A percentile compares a stretch with the other conserved stretches of the same genome.
Evolutionary conservation across 768 basidiomycete species (phyloP).

Genomic region (Boletus huronensis): DNA sequence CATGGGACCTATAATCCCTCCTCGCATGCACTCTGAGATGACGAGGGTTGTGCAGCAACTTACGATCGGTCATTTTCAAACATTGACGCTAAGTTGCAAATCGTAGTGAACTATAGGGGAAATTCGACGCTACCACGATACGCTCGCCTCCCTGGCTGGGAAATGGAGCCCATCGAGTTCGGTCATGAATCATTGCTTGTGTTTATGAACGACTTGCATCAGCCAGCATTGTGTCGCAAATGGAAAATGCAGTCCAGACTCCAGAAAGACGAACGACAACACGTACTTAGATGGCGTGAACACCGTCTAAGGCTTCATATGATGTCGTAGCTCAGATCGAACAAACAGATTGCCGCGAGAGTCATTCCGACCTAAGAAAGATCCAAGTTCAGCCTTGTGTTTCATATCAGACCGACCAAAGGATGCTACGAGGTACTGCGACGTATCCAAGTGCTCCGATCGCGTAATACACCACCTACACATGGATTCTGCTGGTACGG

Average conservation of each 20-base stretch:
- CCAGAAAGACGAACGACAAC: not conserved
- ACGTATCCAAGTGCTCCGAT: no score
- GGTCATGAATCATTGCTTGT: not conserved
- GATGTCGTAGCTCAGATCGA: no score
- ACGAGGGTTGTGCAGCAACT: not conserved
- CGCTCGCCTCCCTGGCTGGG: not conserved
- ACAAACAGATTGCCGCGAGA: no score
- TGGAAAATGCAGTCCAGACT: not conserved
- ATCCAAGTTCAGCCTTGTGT: no score
- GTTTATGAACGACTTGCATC: not conserved
- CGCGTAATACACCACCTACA: no score
- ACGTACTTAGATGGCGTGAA: no score
- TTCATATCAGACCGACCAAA: no score
- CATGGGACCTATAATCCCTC: not conserved
- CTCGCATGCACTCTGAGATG: not conserved
- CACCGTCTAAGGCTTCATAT: no score
- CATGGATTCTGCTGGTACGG: not conserved
- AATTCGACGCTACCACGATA: not conserved
- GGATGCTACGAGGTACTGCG: no score
- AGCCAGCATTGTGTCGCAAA: not conserved
- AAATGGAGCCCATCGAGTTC: not conserved
- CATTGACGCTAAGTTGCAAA: no score
- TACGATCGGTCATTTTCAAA: not conserved
- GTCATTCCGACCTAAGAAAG: no score
- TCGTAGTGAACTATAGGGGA: no score